A percentile compares a stretch with the other conserved stretches of the same genome.
Conservation (phyloP, 345 rosid genomes). For the Theobroma cacao region DNA sequence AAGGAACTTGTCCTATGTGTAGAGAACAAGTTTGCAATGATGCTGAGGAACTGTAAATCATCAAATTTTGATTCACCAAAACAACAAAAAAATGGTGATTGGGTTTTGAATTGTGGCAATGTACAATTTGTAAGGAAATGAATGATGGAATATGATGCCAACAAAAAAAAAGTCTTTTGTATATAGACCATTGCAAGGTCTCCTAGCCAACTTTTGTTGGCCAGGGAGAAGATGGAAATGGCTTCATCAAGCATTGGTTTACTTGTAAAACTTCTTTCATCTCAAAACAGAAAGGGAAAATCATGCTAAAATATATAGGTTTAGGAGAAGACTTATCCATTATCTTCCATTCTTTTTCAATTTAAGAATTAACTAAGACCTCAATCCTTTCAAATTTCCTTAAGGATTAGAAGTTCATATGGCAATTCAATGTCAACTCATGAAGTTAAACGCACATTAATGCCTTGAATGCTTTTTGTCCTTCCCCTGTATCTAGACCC, state of each 20-base stretch:
- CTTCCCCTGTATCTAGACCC: too few species aligned
- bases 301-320: not conserved
- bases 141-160: not conserved
- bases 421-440: too few species aligned
- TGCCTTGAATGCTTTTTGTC: too few species aligned
- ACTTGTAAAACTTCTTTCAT: not conserved
- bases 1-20: slow-evolving; percentile 79
- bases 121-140: slow-evolving; percentile 1
- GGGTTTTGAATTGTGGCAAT: not conserved
- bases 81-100: not conserved
- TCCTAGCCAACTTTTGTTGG: not conserved
- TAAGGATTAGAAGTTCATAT: too few species aligned
- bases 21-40: slow-evolving; percentile 38
- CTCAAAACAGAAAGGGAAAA: not conserved
- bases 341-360: not conserved
- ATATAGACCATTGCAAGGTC: not conserved
- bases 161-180: not conserved
- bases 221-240: too few species aligned
- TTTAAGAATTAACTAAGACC: not conserved
- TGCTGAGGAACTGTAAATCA: not conserved
- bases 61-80: not conserved
- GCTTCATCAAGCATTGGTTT: not conserved
- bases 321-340: not conserved
- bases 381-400: not conserved
- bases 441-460: too few species aligned